phyloP scores from a whole-genome alignment of 306 rosid genomes.

The Cicer arietinum region DNA sequence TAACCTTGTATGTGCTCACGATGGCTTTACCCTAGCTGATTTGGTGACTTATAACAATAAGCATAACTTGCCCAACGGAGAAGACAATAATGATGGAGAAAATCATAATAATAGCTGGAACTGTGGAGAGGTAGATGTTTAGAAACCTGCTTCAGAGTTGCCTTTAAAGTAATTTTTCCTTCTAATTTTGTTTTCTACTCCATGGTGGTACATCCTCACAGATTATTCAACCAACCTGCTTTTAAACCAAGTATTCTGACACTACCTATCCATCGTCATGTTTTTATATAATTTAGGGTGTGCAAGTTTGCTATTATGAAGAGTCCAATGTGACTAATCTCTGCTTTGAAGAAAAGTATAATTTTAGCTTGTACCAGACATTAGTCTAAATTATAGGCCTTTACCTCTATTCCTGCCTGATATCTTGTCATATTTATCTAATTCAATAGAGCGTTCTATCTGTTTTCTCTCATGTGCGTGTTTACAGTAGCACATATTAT shows the following conservation, averaged over 20 bases:
- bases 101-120: constrained; percentile 98
- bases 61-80: constrained; percentile 88
- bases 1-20: constrained; percentile 91
- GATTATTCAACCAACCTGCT: background rate
- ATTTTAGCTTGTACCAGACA: constrained; percentile 5
- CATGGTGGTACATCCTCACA: constrained; percentile 26
- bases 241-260: background rate
- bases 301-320: constrained; percentile 30
- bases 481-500: background rate
- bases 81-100: constrained; percentile 96
- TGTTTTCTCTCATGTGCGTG: constrained; percentile 6
- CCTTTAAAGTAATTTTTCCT: constrained; percentile 32
- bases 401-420: constrained; percentile 16
- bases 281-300: background rate
- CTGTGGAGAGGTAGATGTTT: constrained; percentile 83
- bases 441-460: constrained; percentile 1
- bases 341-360: constrained; percentile 6
- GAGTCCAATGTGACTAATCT: constrained; percentile 4
- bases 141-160: constrained; percentile 36
- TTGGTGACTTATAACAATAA: constrained; percentile 86
- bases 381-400: constrained; percentile 8
- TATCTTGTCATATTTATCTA: constrained; percentile 6
- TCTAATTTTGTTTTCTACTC: constrained; percentile 31
- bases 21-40: constrained; percentile 95
- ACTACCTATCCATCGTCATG: constrained; percentile 21